A percentile compares a stretch with the other conserved stretches of the same genome.
Conservation (phyloP, 1,284 basidiomycete genomes). For the Vanrija pseudolonga region DNA sequence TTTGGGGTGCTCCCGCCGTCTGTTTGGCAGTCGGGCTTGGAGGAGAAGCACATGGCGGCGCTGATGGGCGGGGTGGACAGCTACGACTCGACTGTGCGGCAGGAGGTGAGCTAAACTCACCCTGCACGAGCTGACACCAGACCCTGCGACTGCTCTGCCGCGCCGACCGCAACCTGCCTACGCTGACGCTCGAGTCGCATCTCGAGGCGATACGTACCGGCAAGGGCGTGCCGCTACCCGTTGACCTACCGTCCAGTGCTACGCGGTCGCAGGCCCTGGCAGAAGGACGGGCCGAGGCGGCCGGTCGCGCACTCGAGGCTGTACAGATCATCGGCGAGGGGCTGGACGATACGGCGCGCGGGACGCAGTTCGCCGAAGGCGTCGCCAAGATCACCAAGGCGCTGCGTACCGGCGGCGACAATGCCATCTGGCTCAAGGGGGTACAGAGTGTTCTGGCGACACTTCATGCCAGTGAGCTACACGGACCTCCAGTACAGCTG, state of each 20-base stretch:
- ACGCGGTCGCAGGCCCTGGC: background rate
- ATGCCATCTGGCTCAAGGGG: constrained; percentile 22
- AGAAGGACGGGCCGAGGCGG: constrained; percentile 20
- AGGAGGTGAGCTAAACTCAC: constrained; percentile 22
- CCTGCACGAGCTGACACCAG: constrained; percentile 13
- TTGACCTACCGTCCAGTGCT: background rate
- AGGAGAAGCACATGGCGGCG: constrained; percentile 32
- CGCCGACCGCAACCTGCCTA: constrained; percentile 17
- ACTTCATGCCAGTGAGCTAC: constrained; percentile 3
- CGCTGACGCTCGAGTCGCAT: constrained; percentile 8
- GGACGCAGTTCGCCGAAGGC: constrained; percentile 2
- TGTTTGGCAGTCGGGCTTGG: constrained; percentile 30
- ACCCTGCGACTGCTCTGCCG: constrained; percentile 28
- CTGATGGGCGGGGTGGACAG: constrained; percentile 40
- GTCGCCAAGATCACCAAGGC: constrained; percentile 9
- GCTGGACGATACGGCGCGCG: background rate
- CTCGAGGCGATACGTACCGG: constrained; percentile 2
- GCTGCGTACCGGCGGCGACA: constrained; percentile 1
- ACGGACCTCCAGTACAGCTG: background rate
- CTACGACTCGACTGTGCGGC: constrained; percentile 31
- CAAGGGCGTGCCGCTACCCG: constrained; percentile 13
- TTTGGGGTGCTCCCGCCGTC: constrained; percentile 21
- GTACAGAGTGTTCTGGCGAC: constrained; percentile 12
- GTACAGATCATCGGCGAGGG: constrained; percentile 13
- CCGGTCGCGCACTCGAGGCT: constrained; percentile 30